Evolutionary conservation across 202 grass and related monocot species (phyloP).

Genomic region (Dendrocalamus latiflorus): DNA sequence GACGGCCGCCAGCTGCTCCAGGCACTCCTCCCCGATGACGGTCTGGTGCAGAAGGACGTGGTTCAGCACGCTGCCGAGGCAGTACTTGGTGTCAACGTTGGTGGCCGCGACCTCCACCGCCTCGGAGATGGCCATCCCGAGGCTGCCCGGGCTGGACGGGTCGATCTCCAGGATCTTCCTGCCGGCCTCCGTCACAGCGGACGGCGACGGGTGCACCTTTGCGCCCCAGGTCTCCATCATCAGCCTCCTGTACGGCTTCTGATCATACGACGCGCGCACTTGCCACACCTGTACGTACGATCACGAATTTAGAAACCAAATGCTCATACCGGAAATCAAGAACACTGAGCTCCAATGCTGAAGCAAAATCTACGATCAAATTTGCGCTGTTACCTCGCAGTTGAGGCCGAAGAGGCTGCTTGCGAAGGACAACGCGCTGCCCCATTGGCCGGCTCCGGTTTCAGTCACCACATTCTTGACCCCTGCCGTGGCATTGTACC

Average conservation of each 20-base stretch:
- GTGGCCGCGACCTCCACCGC: slow-evolving; percentile 80
- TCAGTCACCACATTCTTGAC: slow-evolving; percentile 83
- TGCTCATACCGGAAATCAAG: background rate
- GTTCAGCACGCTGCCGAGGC: slow-evolving; percentile 91
- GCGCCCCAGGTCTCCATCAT: slow-evolving; percentile 99
- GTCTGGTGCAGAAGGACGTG: slow-evolving; percentile 95
- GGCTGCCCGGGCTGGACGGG: slow-evolving; percentile 76
- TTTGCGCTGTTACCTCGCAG: slow-evolving; percentile 51
- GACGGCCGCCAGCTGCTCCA: slow-evolving; percentile 66
- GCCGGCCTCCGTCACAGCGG: slow-evolving; percentile 51
- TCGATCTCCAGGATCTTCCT: slow-evolving; percentile 48
- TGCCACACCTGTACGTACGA: slow-evolving; percentile 65
- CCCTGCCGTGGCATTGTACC: slow-evolving; percentile 72
- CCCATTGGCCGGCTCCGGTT: slow-evolving; percentile 96
- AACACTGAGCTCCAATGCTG: background rate
- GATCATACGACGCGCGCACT: slow-evolving; percentile 87
- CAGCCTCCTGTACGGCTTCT: slow-evolving; percentile 84
- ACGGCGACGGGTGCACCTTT: slow-evolving; percentile 80
- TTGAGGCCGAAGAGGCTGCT: slow-evolving; percentile 81
- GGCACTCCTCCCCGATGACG: slow-evolving; percentile 87
- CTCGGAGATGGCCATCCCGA: slow-evolving; percentile 93
- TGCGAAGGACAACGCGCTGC: slow-evolving; percentile 85
- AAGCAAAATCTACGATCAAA: background rate
- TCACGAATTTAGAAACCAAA: background rate
- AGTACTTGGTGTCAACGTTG: slow-evolving; percentile 75